Percentiles rank a stretch among this genome's conserved stretches.
Evolutionary conservation across 2,329 filamentous ascomycete genomes (phyloP).

Genomic region (Fusarium concolor): DNA sequence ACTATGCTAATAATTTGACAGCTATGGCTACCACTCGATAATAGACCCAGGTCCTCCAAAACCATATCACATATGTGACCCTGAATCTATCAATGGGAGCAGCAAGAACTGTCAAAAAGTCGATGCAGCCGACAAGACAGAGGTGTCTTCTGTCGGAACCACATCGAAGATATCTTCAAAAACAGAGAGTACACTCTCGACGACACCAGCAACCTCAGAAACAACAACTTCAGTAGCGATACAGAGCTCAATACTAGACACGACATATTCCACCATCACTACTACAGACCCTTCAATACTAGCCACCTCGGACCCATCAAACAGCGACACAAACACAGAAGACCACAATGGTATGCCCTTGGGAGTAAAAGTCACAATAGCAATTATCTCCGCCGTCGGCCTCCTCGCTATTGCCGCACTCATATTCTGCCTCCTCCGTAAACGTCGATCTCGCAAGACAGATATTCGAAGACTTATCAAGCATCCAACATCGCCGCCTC

Average conservation of each 20-base stretch:
- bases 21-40: constrained; percentile 45
- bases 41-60: constrained; percentile 46
- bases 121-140: neutral
- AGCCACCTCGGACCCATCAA: constrained; percentile 25
- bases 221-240: constrained; percentile 4
- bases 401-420: constrained; percentile 53
- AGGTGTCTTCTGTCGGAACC: constrained; percentile 2
- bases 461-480: constrained; percentile 32
- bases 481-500: constrained; percentile 40
- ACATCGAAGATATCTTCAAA: neutral
- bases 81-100: constrained; percentile 13
- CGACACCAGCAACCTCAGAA: neutral
- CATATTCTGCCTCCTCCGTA: constrained; percentile 53
- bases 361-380: constrained; percentile 60
- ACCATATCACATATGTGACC: constrained; percentile 38
- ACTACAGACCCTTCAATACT: constrained; percentile 36
- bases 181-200: neutral
- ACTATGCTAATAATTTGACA: constrained; percentile 23
- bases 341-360: constrained; percentile 47
- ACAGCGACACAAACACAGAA: neutral
- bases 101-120: constrained; percentile 28
- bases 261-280: constrained; percentile 33
- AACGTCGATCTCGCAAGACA: constrained; percentile 34
- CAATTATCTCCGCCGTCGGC: constrained; percentile 55
- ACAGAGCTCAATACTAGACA: constrained; percentile 25